Conservation (phyloP, 768 basidiomycete species). For the Termitomyces eurrhizus region DNA sequence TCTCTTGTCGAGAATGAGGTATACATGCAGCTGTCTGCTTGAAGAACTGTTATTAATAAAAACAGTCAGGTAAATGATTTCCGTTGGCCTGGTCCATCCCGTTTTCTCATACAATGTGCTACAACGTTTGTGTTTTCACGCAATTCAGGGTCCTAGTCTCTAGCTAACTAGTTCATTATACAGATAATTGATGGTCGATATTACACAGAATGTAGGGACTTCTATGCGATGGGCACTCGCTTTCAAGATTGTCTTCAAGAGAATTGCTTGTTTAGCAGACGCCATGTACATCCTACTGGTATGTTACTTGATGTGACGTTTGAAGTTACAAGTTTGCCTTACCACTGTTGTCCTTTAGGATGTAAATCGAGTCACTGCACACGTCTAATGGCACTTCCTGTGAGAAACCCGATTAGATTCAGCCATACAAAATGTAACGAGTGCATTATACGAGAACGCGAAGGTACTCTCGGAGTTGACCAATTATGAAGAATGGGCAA, state of each 20-base stretch:
- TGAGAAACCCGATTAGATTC: constrained; percentile 68
- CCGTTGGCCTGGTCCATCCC: neutral
- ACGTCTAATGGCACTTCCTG: constrained; percentile 64
- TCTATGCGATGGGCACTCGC: constrained; percentile 66
- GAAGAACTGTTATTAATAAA: constrained; percentile 16
- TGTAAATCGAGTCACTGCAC: constrained; percentile 55
- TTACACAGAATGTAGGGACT: constrained; percentile 67
- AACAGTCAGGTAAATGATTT: constrained; percentile 4
- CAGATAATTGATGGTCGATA: constrained; percentile 77
- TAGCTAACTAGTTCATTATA: neutral
- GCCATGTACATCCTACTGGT: constrained; percentile 59
- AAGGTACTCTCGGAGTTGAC: constrained; percentile 19
- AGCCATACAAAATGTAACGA: constrained; percentile 48
- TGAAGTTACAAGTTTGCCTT: neutral
- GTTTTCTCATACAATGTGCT: constrained; percentile 50
- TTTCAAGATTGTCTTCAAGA: constrained; percentile 60
- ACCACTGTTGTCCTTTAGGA: constrained; percentile 25
- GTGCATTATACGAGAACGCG: constrained; percentile 31
- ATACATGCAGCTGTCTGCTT: constrained; percentile 29
- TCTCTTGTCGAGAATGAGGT: constrained; percentile 37
- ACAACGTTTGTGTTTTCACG: constrained; percentile 51
- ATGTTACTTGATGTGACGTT: constrained; percentile 14
- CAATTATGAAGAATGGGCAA: neutral
- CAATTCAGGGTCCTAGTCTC: neutral
- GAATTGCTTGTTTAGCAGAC: constrained; percentile 68